A percentile compares a stretch with the other conserved stretches of the same genome.
phyloP scores from a whole-genome alignment of 2,329 filamentous ascomycete species.

The Venturia asperata region DNA sequence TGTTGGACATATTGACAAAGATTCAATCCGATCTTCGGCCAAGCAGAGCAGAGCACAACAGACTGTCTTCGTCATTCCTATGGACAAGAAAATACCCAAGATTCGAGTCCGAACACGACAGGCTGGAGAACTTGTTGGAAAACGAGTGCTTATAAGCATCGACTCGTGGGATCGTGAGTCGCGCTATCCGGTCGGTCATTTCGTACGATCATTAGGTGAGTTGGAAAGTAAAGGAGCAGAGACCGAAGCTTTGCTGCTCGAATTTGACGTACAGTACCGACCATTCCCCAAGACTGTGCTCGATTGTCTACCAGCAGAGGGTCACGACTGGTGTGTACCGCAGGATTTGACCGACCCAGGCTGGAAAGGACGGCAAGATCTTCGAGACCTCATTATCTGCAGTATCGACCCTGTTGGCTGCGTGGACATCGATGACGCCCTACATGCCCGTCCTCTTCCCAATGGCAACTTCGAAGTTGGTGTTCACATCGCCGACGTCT shows the following conservation, averaged over 20 bases:
- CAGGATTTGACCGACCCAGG: slow-evolving; percentile 70
- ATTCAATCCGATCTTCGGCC: slow-evolving; percentile 66
- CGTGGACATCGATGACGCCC: slow-evolving; percentile 95
- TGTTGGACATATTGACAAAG: slow-evolving; percentile 87
- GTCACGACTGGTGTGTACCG: slow-evolving; percentile 90
- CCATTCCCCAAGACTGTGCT: slow-evolving; percentile 94
- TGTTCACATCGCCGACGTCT: slow-evolving; percentile 98
- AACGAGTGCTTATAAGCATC: slow-evolving; percentile 86
- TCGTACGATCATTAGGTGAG: slow-evolving; percentile 86
- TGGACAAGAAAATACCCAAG: slow-evolving; percentile 97
- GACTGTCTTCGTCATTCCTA: slow-evolving; percentile 88
- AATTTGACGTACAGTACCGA: slow-evolving; percentile 96
- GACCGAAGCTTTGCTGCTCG: slow-evolving; percentile 86
- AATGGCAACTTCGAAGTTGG: slow-evolving; percentile 96
- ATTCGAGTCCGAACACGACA: slow-evolving; percentile 89
- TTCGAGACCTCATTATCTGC: slow-evolving; percentile 81
- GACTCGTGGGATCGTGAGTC: slow-evolving; percentile 94
- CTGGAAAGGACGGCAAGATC: slow-evolving; percentile 78
- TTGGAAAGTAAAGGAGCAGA: slow-evolving; percentile 96
- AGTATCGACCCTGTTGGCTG: slow-evolving; percentile 95
- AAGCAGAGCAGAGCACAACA: slow-evolving; percentile 79
- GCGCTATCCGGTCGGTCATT: slow-evolving; percentile 85
- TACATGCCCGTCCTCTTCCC: slow-evolving; percentile 75
- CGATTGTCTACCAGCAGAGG: slow-evolving; percentile 84
- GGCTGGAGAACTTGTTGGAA: slow-evolving; percentile 78